Conservation (phyloP, 768 basidiomycete genomes). For the Rhodosporidiobolus sp. region DNA sequence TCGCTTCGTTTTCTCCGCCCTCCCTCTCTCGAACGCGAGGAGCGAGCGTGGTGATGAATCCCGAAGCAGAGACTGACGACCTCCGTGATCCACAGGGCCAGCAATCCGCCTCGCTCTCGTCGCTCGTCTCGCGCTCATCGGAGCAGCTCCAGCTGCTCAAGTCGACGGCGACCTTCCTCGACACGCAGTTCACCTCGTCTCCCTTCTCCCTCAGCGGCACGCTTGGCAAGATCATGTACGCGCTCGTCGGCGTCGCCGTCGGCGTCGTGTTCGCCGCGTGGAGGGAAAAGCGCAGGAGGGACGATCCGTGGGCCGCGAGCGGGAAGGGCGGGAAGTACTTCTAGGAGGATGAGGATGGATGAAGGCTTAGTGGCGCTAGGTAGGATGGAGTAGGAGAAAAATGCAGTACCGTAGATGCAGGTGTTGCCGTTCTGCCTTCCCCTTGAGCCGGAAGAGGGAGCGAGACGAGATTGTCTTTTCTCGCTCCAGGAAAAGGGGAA, state of each 20-base stretch:
- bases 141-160: slow-evolving; percentile 21
- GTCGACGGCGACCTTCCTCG: slow-evolving; percentile 8
- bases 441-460: too few relatives aligned
- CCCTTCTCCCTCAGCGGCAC: not conserved
- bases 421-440: too few relatives aligned
- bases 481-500: too few relatives aligned
- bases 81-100: slow-evolving; percentile 5
- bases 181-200: not conserved
- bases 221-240: not conserved
- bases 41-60: too few relatives aligned
- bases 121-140: slow-evolving; percentile 14
- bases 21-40: not conserved
- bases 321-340: slow-evolving; percentile 1
- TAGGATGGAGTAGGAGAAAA: too few relatives aligned
- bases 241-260: not conserved
- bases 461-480: too few relatives aligned
- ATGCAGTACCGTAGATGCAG: too few relatives aligned
- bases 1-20: not conserved
- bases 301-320: not conserved
- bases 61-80: too few relatives aligned
- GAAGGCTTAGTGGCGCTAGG: too few relatives aligned
- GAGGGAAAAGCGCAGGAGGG: slow-evolving; percentile 4
- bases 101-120: slow-evolving; percentile 14
- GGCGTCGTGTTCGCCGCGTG: not conserved
- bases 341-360: not conserved